A percentile compares a stretch with the other conserved stretches of the same genome.
These are phyloP conservation scores for Yamadazyma buinensis DNA, from an alignment of 1,139 yeast genomes.

Conservation along the genomic window DNA sequence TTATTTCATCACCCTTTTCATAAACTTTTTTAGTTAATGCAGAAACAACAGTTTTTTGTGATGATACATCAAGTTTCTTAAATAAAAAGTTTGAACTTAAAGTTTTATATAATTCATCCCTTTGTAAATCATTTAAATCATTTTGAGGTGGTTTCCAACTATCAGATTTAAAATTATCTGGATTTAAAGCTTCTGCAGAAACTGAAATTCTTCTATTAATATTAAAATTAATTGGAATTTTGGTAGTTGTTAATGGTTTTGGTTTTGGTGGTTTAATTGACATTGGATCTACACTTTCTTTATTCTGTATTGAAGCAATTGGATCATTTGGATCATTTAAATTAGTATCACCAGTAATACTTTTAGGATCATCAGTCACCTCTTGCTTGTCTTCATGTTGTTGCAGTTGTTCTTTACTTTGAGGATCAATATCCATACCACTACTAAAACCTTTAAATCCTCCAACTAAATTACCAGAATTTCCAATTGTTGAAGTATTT, in stretches of 20 bases:
- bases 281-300: slow-evolving; percentile 9
- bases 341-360: slow-evolving; percentile 1
- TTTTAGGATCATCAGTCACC: neutral
- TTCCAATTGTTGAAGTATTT: slow-evolving; percentile 12
- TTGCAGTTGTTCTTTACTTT: slow-evolving; percentile 3
- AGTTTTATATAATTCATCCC: slow-evolving; percentile 62
- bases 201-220: slow-evolving; percentile 86
- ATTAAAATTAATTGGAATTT: slow-evolving; percentile 58
- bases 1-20: slow-evolving; percentile 60
- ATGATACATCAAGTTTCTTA: slow-evolving; percentile 67
- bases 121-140: slow-evolving; percentile 61
- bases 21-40: slow-evolving; percentile 75
- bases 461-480: too few relatives aligned
- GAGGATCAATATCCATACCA: slow-evolving; percentile 9
- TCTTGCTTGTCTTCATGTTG: neutral
- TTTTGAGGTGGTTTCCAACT: slow-evolving; percentile 73
- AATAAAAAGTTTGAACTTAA: slow-evolving; percentile 82
- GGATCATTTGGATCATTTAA: slow-evolving; percentile 10
- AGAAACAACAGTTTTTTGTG: slow-evolving; percentile 72
- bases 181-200: slow-evolving; percentile 72
- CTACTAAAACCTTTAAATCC: too few relatives aligned
- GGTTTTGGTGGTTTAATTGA: slow-evolving; percentile 13
- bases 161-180: slow-evolving; percentile 53
- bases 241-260: slow-evolving; percentile 18
- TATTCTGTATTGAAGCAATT: slow-evolving; percentile 8